Evolutionary conservation across 1,284 basidiomycete species (phyloP).

Genomic region (Amylostereum areolatum): DNA sequence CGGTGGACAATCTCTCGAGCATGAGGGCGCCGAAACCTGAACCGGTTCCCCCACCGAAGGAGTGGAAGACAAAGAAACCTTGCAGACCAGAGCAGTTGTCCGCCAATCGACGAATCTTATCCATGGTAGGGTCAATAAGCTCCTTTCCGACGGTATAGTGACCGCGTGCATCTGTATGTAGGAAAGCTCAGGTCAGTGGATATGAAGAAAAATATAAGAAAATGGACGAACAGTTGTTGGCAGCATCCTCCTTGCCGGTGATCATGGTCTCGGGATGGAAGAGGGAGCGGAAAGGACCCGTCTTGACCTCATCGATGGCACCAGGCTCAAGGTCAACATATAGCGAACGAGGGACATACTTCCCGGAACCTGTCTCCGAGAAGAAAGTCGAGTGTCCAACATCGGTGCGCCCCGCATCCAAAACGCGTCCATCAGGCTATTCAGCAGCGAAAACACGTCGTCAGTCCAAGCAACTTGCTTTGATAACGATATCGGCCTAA

Average conservation of each 20-base stretch:
- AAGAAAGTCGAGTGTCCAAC: slow-evolving; percentile 97
- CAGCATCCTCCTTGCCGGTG: slow-evolving; percentile 98
- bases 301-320: slow-evolving; percentile 95
- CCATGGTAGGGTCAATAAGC: slow-evolving; percentile 88
- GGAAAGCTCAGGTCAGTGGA: slow-evolving; percentile 8
- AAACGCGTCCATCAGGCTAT: slow-evolving; percentile 59
- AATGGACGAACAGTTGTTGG: slow-evolving; percentile 82
- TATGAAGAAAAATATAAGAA: slow-evolving; percentile 3
- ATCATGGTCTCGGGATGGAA: slow-evolving; percentile 99
- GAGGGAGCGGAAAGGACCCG: slow-evolving; percentile 88
- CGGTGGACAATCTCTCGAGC: slow-evolving; percentile 91
- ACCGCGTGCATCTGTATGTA: slow-evolving; percentile 82
- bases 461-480: no score
- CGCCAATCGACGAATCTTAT: slow-evolving; percentile 92
- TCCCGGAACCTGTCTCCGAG: slow-evolving; percentile 87
- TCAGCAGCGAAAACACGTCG: no score
- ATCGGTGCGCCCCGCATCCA: slow-evolving; percentile 57
- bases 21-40: slow-evolving; percentile 98
- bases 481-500: slow-evolving; percentile 3
- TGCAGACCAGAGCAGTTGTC: slow-evolving; percentile 98
- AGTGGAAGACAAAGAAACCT: slow-evolving; percentile 99
- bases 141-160: slow-evolving; percentile 99
- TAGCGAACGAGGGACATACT: slow-evolving; percentile 96
- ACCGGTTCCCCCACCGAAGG: slow-evolving; percentile 98
- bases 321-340: slow-evolving; percentile 97